Percentiles rank a stretch among this genome's conserved stretches.
These are phyloP conservation scores for Lactarius akahatsu DNA, from an alignment of 768 basidiomycete species.

Conservation along the genomic window DNA sequence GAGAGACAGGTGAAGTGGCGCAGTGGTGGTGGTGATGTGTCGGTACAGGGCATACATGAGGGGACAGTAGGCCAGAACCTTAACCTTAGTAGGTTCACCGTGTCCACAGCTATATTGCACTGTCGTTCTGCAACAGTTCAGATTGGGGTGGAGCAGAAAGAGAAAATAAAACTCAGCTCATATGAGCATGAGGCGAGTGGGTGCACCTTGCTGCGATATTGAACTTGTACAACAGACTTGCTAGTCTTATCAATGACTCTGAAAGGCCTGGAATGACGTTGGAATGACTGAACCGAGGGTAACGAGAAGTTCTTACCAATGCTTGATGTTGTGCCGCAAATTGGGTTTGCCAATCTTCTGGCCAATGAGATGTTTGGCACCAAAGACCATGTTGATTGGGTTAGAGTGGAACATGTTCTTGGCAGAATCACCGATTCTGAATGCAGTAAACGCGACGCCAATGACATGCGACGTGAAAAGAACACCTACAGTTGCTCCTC, in stretches of 20 bases:
- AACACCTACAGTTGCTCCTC: slow-evolving; percentile 49
- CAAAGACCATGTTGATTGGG: slow-evolving; percentile 92
- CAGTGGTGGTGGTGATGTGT: too few species aligned
- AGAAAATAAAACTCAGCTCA: too few species aligned
- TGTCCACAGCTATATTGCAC: too few species aligned
- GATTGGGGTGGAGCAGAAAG: too few species aligned
- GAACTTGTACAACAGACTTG: slow-evolving; percentile 76
- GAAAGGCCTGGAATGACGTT: slow-evolving; percentile 52
- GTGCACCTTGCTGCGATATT: slow-evolving; percentile 74
- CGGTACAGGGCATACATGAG: too few species aligned
- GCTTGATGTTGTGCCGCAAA: slow-evolving; percentile 78
- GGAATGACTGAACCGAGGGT: background rate
- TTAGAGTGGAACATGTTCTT: slow-evolving; percentile 95
- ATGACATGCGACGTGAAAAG: background rate
- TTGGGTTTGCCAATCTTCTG: slow-evolving; percentile 80
- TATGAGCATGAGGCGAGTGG: too few species aligned
- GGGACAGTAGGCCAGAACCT: too few species aligned
- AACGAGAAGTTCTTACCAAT: slow-evolving; percentile 49
- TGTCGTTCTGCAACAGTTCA: too few species aligned
- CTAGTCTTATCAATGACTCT: slow-evolving; percentile 72
- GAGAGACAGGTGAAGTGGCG: too few species aligned
- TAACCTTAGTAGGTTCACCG: too few species aligned
- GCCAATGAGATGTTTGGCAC: slow-evolving; percentile 94
- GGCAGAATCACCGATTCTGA: slow-evolving; percentile 84
- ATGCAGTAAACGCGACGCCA: background rate